Percentiles rank a stretch among this genome's conserved stretches.
Conservation (phyloP, 805 yeast genomes). For the Myxozyma monticola region DNA sequence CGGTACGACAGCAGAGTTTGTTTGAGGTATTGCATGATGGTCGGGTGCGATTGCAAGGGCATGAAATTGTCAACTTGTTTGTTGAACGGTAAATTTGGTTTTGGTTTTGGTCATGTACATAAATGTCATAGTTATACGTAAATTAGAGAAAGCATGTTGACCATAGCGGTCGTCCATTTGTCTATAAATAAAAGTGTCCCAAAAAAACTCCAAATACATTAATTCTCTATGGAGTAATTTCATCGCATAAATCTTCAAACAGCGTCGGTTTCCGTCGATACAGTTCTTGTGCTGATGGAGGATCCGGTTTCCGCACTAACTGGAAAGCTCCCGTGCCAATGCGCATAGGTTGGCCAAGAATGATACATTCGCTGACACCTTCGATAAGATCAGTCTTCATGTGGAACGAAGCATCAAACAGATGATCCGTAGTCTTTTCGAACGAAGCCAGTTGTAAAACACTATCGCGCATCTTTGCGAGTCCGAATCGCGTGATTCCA, state of each 20-base stretch:
- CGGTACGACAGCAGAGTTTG: slow-evolving; percentile 14
- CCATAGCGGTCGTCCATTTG: no score
- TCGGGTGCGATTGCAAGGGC: slow-evolving; percentile 21
- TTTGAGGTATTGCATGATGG: slow-evolving; percentile 23
- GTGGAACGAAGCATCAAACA: slow-evolving; percentile 96
- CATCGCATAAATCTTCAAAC: slow-evolving; percentile 46
- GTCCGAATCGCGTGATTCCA: slow-evolving; percentile 96
- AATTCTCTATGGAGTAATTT: no score
- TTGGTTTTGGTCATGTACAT: neutral
- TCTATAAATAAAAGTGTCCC: no score
- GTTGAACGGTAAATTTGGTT: slow-evolving; percentile 9
- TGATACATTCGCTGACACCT: slow-evolving; percentile 97
- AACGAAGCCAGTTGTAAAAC: slow-evolving; percentile 95
- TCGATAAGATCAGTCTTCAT: slow-evolving; percentile 95
- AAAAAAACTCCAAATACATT: no score
- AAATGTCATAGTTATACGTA: no score
- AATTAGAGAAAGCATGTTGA: neutral
- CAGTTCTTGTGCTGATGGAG: slow-evolving; percentile 10
- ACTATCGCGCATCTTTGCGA: slow-evolving; percentile 97
- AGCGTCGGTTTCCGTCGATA: slow-evolving; percentile 46
- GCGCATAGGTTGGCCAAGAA: slow-evolving; percentile 95
- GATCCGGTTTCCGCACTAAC: slow-evolving; percentile 42
- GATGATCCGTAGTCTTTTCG: slow-evolving; percentile 97
- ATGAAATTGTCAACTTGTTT: slow-evolving; percentile 22
- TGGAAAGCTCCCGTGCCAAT: slow-evolving; percentile 97